phyloP scores from a whole-genome alignment of 2,329 filamentous ascomycete genomes.

The Xylaria sp. region DNA sequence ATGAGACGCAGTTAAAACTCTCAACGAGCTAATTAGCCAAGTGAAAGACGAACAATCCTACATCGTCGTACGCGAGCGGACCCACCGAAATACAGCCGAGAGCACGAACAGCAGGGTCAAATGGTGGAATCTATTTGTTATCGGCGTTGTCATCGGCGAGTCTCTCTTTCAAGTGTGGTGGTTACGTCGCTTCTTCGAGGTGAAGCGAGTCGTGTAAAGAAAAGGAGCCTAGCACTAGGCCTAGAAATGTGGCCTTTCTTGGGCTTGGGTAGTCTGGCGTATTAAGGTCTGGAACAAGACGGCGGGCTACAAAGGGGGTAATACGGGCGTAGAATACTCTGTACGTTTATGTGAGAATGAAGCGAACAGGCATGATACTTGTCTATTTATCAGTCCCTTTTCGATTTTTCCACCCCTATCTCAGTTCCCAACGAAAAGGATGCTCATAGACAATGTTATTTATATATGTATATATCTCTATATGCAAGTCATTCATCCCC shows the following conservation, averaged over 20 bases:
- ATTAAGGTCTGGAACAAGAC: constrained; percentile 40
- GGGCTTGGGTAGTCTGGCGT: constrained; percentile 44
- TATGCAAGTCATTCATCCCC: not conserved
- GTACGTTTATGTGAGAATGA: constrained; percentile 41
- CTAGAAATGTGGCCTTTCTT: constrained; percentile 24
- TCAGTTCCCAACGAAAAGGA: not conserved
- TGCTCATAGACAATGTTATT: not conserved
- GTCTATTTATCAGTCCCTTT: not conserved
- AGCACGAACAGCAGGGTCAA: constrained; percentile 98
- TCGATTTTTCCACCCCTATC: not conserved
- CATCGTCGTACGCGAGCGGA: constrained; percentile 93
- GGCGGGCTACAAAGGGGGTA: constrained; percentile 37
- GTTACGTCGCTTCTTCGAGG: constrained; percentile 98
- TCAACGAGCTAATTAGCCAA: constrained; percentile 87
- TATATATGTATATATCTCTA: not conserved
- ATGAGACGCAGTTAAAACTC: constrained; percentile 74
- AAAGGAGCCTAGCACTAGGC: constrained; percentile 8
- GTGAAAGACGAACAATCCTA: constrained; percentile 99
- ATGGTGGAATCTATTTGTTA: constrained; percentile 99
- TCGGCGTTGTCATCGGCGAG: constrained; percentile 87
- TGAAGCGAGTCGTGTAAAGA: constrained; percentile 72
- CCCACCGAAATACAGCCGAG: constrained; percentile 97
- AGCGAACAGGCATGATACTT: constrained; percentile 38
- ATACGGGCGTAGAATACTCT: constrained; percentile 32
- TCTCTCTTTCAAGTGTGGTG: constrained; percentile 99